phyloP scores from a whole-genome alignment of 441 rosid species.

The Aleurites moluccanus region DNA sequence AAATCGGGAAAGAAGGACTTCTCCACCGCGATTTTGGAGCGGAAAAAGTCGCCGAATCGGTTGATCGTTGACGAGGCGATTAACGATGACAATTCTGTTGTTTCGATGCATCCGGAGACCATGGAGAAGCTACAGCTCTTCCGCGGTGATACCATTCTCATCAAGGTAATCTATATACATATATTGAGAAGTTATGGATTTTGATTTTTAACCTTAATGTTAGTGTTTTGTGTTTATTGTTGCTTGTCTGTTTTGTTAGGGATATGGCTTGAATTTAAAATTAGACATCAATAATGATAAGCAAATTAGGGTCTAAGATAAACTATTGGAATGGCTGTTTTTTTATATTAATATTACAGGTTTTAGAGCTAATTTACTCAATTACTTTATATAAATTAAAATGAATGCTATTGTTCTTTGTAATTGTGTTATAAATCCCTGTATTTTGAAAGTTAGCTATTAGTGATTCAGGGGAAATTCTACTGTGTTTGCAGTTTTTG shows the following conservation, averaged over 20 bases:
- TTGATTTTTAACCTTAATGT: background rate
- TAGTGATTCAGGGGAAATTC: background rate
- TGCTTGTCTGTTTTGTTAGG: constrained; percentile 7
- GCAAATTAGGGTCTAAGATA: no score
- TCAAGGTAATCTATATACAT: constrained; percentile 51
- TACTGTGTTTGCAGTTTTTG: background rate
- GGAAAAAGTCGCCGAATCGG: constrained; percentile 82
- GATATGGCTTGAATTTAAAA: constrained; percentile 7
- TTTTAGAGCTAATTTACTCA: no score
- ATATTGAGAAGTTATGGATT: background rate
- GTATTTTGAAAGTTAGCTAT: background rate
- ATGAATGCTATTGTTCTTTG: no score
- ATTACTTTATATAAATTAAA: no score
- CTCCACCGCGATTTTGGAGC: constrained; percentile 79
- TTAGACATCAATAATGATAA: no score
- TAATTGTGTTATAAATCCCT: background rate
- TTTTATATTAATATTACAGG: no score
- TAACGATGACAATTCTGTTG: constrained; percentile 87
- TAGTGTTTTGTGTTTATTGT: constrained; percentile 12
- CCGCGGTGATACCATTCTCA: constrained; percentile 74
- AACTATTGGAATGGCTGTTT: no score
- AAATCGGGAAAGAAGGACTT: constrained; percentile 77
- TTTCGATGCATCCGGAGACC: constrained; percentile 67
- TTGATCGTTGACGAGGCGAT: constrained; percentile 77
- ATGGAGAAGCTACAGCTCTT: constrained; percentile 94